Base-by-base conservation (phyloP, 2,329 filamentous ascomycete species). In the Fusarium tjaetaba region DNA sequence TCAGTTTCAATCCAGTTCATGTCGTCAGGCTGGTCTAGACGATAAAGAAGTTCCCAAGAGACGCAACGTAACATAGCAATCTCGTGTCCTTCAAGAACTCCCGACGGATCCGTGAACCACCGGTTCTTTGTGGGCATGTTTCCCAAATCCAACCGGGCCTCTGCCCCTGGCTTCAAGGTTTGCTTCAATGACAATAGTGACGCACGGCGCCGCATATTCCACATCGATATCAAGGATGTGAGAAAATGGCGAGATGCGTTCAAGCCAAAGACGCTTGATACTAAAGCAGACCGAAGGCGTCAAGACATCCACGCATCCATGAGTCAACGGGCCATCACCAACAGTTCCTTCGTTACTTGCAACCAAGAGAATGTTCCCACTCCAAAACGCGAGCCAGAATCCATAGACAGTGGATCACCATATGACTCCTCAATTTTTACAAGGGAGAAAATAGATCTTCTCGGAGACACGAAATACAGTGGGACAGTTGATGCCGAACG, bases 161-260 rank as follows among this genome's bases (percentile, higher is more conserved):
- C 39, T 11, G 10, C 22, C 32, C 42, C 32, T 20, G 48, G 26
- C 16, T 48, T 74, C 30, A 69, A 57, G 24, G 32, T 74, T n/a
- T 41, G 48, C 24, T n/a, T 72, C 16, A 38, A 42, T 38, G 26
- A 41, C 16, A 53, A 38, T 5, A 30, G 16, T 15, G 48, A 28
- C n/a, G 24, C 55, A 48, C 55, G 42, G n/a, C 30, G 38, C 32
- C 55, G n/a, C 15, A 15, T 63, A 28, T 58, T 60, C 41, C n/a
- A 60, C 5, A 38, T 74, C 43, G 32, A 56, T 18, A 74, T 73
- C 46, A n/a, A 43, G 36, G 48, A 62, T 36, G n/a, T 65, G 18
- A 24, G 15, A n/a, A 61, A 42, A n/a, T 74, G 71, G 71, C 45
- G 45, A 41, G 43, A 57, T 20, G 39, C 41, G 2, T 43, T 72